Evolutionary conservation across 2,329 filamentous ascomycete species (phyloP), one percentile per base, ranked within the genome.

Genomic region (Ophiostoma perfectum): DNA sequence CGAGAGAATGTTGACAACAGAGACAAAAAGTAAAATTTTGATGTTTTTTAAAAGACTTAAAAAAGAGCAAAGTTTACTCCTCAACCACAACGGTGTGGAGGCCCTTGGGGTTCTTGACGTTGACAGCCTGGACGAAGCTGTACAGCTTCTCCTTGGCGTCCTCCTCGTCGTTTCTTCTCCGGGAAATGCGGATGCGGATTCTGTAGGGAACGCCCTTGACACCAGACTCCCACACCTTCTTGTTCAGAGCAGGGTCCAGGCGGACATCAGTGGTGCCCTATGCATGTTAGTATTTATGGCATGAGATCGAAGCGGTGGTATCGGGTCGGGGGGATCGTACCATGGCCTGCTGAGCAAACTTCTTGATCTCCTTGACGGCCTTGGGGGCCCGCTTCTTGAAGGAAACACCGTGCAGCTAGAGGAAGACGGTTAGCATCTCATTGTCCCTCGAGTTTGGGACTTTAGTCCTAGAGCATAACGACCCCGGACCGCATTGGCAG

Each of bases 371-470:
- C 91, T 99, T 99, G 87, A 99, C 96, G 79, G 95, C 95, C 79
- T 88, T 88, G 81, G 95, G 95, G 81, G 96, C 96, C 81, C 95
- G 89, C 92, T 99, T 98, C 91, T 99, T 99, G 93, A 99, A 99
- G 81, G 87, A 88, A 75, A 95, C 91, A 83, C 95, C 95, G 84
- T 98, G 93, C 80, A 97, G 86, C 95, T 98, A 60, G 36, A 39
- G n/a, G 38, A 42, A 52, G 27, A 8, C 36, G n/a, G 65, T 71
- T 60, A 67, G 65, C 60, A 47, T 63, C 60, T 44, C 3, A 2
- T 18, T 5, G 14, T 67, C 27, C 9, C 27, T 27, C 27, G 27
- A 27, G 27, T 27, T 27, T 27, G 27, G 27, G 27, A 27, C 27
- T 27, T 27, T 27, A 27, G 27, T 27, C 27, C 27, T 27, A 27